These are phyloP conservation scores for Singerocomus rubriflavus DNA, from an alignment of 1,284 basidiomycete genomes.

Conservation along the genomic window DNA sequence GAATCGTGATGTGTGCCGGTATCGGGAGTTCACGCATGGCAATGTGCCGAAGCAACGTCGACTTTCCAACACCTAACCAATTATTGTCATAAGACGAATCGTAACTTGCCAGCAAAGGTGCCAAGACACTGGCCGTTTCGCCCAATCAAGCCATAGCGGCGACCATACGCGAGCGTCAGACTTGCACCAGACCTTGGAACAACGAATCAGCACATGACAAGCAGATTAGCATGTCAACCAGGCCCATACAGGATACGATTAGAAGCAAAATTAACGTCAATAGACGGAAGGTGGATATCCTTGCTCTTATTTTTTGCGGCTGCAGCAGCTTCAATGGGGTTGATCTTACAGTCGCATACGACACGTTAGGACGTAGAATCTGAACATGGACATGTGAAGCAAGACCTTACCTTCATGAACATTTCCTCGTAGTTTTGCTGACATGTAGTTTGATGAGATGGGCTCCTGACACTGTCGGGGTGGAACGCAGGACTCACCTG, in stretches of 20 bases:
- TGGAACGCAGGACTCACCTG: conserved; percentile 50
- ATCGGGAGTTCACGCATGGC: conserved; percentile 94
- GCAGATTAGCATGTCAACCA: conserved; percentile 13
- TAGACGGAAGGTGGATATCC: conserved; percentile 93
- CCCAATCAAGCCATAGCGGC: conserved; percentile 85
- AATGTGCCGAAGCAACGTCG: conserved; percentile 94
- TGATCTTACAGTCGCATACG: conserved; percentile 60
- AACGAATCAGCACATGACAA: conserved; percentile 2
- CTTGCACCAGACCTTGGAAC: conserved; percentile 69
- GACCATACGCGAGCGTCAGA: conserved; percentile 85
- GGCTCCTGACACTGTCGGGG: not conserved
- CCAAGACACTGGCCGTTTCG: conserved; percentile 56
- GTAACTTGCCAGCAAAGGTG: not conserved
- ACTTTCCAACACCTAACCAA: conserved; percentile 87
- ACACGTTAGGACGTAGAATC: not conserved
- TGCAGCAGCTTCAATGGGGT: conserved; percentile 84
- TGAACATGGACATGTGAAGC: not conserved
- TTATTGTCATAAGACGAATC: not conserved
- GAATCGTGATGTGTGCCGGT: conserved; percentile 91
- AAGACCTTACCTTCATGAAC: conserved; percentile 79
- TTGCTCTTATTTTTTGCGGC: conserved; percentile 92
- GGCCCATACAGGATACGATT: conserved; percentile 81
- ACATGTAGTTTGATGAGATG: conserved; percentile 8
- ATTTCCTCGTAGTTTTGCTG: conserved; percentile 97
- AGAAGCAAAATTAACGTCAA: conserved; percentile 94